Evolutionary conservation across 345 rosid genomes (phyloP).

Genomic region (Salix dunnii): DNA sequence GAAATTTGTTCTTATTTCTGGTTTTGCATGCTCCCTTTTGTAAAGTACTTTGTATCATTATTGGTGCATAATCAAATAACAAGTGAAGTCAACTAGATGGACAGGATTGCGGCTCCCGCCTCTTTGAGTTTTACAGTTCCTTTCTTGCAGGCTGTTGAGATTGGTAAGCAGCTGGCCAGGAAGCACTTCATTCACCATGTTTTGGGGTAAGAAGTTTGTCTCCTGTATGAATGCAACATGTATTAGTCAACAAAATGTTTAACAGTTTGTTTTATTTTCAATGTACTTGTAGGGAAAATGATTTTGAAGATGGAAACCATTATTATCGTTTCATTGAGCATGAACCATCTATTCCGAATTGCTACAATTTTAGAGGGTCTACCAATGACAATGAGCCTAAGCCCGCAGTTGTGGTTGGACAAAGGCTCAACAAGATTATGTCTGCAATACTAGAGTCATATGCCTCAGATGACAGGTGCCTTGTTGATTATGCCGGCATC

Average conservation of each 20-base stretch:
- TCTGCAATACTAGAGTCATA: conserved; percentile 72
- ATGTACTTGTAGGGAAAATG: conserved; percentile 50
- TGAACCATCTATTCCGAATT: conserved; percentile 56
- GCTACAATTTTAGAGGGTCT: conserved; percentile 59
- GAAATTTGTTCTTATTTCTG: background rate
- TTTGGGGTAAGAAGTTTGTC: conserved; percentile 53
- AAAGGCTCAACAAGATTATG: conserved; percentile 61
- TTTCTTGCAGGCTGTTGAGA: conserved; percentile 55
- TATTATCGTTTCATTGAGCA: conserved; percentile 86
- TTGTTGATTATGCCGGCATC: conserved; percentile 58
- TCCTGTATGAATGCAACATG: background rate
- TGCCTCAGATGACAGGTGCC: conserved; percentile 60
- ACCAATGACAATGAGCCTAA: conserved; percentile 62
- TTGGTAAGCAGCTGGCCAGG: conserved; percentile 62
- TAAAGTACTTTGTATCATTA: background rate
- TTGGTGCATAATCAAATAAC: background rate
- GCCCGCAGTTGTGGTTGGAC: conserved; percentile 43
- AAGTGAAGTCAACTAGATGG: background rate
- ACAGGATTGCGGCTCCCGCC: background rate
- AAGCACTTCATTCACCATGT: conserved; percentile 89
- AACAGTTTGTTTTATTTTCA: background rate
- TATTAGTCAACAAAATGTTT: background rate
- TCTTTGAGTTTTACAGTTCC: background rate
- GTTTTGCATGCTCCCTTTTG: background rate
- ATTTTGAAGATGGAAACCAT: conserved; percentile 79